Conservation (phyloP, 768 basidiomycete species). For the Boletus speciosus region DNA sequence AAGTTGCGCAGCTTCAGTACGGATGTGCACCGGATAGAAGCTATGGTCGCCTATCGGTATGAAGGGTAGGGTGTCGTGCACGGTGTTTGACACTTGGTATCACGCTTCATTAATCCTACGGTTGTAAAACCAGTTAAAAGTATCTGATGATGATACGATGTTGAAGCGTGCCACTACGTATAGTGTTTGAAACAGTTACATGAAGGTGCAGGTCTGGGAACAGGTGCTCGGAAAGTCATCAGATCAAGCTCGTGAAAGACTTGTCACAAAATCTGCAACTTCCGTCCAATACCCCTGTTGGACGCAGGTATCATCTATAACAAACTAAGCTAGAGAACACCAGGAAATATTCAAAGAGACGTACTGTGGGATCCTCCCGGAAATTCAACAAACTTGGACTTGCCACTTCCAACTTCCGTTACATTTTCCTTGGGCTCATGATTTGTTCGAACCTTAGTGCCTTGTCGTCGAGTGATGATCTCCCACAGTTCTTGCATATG, state of each 20-base stretch:
- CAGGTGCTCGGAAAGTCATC: background rate
- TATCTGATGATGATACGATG: background rate
- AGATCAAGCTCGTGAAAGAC: slow-evolving; percentile 14
- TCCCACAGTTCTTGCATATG: slow-evolving; percentile 69
- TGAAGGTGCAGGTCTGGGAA: background rate
- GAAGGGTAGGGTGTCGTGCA: slow-evolving; percentile 51
- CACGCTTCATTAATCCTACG: background rate
- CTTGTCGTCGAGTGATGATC: slow-evolving; percentile 49
- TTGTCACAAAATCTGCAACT: slow-evolving; percentile 47
- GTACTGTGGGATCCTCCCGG: slow-evolving; percentile 53
- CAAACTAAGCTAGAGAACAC: background rate
- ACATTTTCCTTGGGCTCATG: slow-evolving; percentile 32
- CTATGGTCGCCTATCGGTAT: slow-evolving; percentile 96
- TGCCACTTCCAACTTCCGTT: slow-evolving; percentile 48
- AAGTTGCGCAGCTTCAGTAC: slow-evolving; percentile 96
- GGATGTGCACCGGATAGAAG: slow-evolving; percentile 95
- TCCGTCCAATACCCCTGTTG: slow-evolving; percentile 54
- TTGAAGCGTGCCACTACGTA: background rate
- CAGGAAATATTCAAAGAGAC: slow-evolving; percentile 8
- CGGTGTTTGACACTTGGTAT: background rate
- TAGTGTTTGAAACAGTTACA: background rate
- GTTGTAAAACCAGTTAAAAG: background rate
- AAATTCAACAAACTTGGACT: slow-evolving; percentile 56
- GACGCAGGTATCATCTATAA: slow-evolving; percentile 51
- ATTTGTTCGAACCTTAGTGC: slow-evolving; percentile 22